These are phyloP conservation scores for Calonectria pseudoturangicola DNA, from an alignment of 2,329 filamentous ascomycete genomes.

Conservation along the genomic window DNA sequence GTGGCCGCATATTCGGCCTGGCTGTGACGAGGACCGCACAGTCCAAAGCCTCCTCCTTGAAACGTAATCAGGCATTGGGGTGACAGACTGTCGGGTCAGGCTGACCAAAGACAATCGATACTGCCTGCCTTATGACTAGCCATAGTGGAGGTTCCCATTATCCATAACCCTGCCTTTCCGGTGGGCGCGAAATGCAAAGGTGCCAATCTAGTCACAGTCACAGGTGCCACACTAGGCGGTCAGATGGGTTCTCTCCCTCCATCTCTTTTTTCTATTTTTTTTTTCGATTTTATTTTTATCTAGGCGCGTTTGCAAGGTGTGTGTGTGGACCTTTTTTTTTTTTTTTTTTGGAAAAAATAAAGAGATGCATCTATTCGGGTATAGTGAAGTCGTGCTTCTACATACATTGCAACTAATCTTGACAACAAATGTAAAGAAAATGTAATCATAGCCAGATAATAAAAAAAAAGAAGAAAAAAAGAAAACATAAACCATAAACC, in stretches of 20 bases:
- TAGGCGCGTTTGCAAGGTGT: not conserved
- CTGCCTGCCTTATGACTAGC: conserved; percentile 17
- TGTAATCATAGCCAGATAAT: conserved; percentile 34
- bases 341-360: conserved; percentile 19
- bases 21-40: conserved; percentile 39
- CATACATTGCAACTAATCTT: conserved; percentile 37
- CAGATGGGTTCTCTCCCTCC: conserved; percentile 36
- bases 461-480: conserved; percentile 41
- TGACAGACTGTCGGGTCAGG: conserved; percentile 43
- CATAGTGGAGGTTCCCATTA: conserved; percentile 15
- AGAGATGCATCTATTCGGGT: conserved; percentile 45
- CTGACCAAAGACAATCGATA: conserved; percentile 31
- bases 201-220: conserved; percentile 31
- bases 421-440: conserved; percentile 28
- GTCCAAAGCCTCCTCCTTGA: conserved; percentile 41
- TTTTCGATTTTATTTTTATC: not conserved
- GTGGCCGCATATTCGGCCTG: conserved; percentile 44
- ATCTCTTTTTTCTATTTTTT: conserved; percentile 22
- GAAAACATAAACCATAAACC: conserved; percentile 32
- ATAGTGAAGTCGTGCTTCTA: conserved; percentile 48
- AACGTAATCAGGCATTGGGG: conserved; percentile 36
- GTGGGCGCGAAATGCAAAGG: conserved; percentile 24
- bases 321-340: not conserved
- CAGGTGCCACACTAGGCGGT: not conserved
- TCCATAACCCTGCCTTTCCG: conserved; percentile 25